phyloP scores from a whole-genome alignment of 1,284 basidiomycete genomes.

The Ustilago sp. region DNA sequence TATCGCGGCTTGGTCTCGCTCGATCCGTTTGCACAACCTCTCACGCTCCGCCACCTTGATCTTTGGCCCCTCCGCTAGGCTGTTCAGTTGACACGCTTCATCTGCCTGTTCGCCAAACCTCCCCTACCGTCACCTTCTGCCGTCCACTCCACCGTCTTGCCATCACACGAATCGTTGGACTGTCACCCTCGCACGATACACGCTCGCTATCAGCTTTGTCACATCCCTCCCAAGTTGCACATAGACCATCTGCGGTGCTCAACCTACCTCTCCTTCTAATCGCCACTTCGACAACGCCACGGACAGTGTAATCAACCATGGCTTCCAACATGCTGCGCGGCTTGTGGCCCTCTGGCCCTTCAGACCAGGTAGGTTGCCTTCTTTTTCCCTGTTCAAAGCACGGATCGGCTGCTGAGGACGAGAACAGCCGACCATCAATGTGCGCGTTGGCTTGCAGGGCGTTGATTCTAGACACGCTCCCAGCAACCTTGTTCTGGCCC shows the following conservation, averaged over 20 bases:
- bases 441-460: neutral
- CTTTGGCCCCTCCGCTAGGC: neutral
- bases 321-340: conserved; percentile 64
- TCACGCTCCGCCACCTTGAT: neutral
- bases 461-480: neutral
- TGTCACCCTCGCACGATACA: neutral
- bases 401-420: too few species aligned
- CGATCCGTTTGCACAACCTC: neutral
- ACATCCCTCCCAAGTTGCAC: neutral
- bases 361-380: conserved; percentile 56
- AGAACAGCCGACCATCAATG: conserved; percentile 4
- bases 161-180: too few species aligned
- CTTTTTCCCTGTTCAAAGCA: neutral
- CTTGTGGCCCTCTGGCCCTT: conserved; percentile 61
- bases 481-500: neutral
- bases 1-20: too few species aligned
- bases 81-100: neutral
- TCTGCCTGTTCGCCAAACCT: neutral
- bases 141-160: neutral
- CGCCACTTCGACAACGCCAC: neutral
- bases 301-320: conserved; percentile 11
- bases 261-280: neutral
- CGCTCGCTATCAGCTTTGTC: neutral
- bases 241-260: conserved; percentile 12
- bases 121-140: neutral